These are phyloP conservation scores for Leptodermis oblonga DNA, from an alignment of 257 asterid species.

Conservation along the genomic window DNA sequence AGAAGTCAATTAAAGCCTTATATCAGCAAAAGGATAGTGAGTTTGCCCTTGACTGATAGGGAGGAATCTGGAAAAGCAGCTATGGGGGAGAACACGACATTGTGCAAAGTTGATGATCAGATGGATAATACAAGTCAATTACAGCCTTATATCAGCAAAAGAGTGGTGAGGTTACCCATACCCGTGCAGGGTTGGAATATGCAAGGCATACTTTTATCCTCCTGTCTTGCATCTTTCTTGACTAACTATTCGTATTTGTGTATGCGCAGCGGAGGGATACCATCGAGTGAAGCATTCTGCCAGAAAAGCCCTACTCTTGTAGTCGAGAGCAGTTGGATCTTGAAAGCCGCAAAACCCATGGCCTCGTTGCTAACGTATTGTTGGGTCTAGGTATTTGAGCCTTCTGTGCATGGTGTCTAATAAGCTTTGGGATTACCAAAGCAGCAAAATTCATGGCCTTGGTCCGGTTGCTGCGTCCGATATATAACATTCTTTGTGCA, in stretches of 20 bases:
- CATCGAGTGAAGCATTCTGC: slow-evolving; percentile 5
- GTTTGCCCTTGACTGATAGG: slow-evolving; percentile 31
- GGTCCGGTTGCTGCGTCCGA: too few species aligned
- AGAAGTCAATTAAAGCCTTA: too few species aligned
- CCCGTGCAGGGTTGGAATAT: too few species aligned
- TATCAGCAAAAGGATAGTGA: slow-evolving; percentile 90
- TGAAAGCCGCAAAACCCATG: too few species aligned
- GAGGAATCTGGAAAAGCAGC: slow-evolving; percentile 75
- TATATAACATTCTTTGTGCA: too few species aligned
- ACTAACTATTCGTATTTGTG: not conserved
- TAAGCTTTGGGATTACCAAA: too few species aligned
- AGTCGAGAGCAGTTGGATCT: too few species aligned
- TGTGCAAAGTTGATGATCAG: too few species aligned
- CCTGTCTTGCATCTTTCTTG: not conserved
- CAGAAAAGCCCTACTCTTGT: not conserved
- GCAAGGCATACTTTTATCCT: too few species aligned
- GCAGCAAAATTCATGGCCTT: too few species aligned
- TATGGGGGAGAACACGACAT: slow-evolving; percentile 36
- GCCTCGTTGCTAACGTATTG: not conserved
- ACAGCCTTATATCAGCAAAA: slow-evolving; percentile 89
- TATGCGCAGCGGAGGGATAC: slow-evolving; percentile 2
- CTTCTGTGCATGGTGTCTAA: too few species aligned
- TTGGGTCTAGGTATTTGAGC: too few species aligned
- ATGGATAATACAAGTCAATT: slow-evolving; percentile 36
- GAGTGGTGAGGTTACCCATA: slow-evolving; percentile 68